A percentile compares a stretch with the other conserved stretches of the same genome.
phyloP scores from a whole-genome alignment of 257 asterid species.

The Pogostemon cablin region DNA sequence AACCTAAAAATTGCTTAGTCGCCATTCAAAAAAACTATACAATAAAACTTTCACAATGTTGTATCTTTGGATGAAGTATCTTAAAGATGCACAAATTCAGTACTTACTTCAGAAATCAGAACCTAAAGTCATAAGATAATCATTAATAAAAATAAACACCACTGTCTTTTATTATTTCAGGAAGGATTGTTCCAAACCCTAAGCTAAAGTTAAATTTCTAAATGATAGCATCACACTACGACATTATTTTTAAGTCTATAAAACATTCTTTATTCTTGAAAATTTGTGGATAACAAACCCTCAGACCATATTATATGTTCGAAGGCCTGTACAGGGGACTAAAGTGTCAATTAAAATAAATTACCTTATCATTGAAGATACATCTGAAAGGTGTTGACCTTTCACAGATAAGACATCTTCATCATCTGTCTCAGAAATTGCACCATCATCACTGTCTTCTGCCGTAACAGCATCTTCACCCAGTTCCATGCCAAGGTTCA shows the following conservation, averaged over 20 bases:
- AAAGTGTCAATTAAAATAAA: constrained; percentile 17
- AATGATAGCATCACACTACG: constrained; percentile 1
- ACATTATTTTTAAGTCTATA: background rate
- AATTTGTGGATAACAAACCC: constrained; percentile 9
- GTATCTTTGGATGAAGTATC: background rate
- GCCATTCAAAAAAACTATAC: background rate
- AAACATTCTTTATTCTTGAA: background rate
- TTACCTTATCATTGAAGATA: constrained; percentile 55
- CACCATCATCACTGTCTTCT: constrained; percentile 32
- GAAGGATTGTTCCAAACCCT: background rate
- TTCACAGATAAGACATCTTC: constrained; percentile 39
- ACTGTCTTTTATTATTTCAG: constrained; percentile 8
- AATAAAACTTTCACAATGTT: background rate
- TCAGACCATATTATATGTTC: background rate
- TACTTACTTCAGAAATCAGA: background rate
- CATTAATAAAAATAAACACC: constrained; percentile 2
- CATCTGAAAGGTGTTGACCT: constrained; percentile 41
- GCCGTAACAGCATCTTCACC: constrained; percentile 44
- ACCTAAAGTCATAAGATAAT: background rate
- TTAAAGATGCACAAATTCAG: background rate
- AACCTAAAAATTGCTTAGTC: background rate
- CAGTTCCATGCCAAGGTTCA: constrained; percentile 30
- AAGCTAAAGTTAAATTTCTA: constrained; percentile 10
- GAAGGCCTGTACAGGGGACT: constrained; percentile 6
- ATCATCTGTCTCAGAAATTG: constrained; percentile 66